Conservation (phyloP, 768 basidiomycete genomes). For the Termitomyces sp. region DNA sequence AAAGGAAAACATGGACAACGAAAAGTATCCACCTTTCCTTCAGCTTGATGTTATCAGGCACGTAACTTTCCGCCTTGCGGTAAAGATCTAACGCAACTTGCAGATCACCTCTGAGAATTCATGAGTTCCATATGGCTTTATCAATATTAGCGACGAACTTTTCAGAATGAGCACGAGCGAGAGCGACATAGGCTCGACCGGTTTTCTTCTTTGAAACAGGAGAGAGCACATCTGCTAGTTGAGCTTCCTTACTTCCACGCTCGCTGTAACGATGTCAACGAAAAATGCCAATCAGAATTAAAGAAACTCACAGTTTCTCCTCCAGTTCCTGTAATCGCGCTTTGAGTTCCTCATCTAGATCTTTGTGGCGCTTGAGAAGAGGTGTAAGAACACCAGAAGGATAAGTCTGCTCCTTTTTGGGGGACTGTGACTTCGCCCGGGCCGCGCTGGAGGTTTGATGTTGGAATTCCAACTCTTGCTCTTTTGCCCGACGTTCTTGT, state of each 20-base stretch:
- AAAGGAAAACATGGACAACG: constrained; percentile 58
- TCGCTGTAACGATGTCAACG: constrained; percentile 34
- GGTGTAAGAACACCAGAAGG: constrained; percentile 55
- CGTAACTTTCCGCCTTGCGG: constrained; percentile 74
- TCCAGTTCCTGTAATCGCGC: constrained; percentile 63
- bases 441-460: constrained; percentile 12
- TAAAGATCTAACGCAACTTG: constrained; percentile 76
- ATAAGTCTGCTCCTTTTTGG: constrained; percentile 30
- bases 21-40: constrained; percentile 85
- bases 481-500: constrained; percentile 27
- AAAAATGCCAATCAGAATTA: not conserved
- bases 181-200: constrained; percentile 77
- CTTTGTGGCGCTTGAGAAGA: constrained; percentile 56
- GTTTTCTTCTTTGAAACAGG: constrained; percentile 77
- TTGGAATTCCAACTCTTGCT: constrained; percentile 23
- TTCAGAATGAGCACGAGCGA: constrained; percentile 76
- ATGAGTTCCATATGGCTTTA: not conserved
- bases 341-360: constrained; percentile 64
- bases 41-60: constrained; percentile 82
- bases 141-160: constrained; percentile 41
- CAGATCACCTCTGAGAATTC: constrained; percentile 59
- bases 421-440: constrained; percentile 26
- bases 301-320: constrained; percentile 59
- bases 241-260: constrained; percentile 52
- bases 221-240: constrained; percentile 58